Evolutionary conservation across 768 basidiomycete genomes (phyloP).

Genomic region (Xerocomellus intermedius): DNA sequence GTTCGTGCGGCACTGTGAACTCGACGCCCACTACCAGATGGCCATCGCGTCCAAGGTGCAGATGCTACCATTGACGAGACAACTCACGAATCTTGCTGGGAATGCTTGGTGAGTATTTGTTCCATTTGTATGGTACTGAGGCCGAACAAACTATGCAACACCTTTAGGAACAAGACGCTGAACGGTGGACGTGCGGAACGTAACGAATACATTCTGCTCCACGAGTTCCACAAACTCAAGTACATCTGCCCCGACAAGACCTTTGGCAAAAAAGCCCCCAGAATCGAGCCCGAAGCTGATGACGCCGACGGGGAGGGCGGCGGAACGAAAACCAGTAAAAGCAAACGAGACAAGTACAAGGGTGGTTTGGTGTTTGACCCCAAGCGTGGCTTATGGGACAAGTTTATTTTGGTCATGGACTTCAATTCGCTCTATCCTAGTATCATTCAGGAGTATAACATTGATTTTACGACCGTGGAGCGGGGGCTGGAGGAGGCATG

Average conservation of each 20-base stretch:
- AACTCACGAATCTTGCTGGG: conserved; percentile 93
- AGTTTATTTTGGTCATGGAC: conserved; percentile 97
- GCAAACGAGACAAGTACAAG: conserved; percentile 93
- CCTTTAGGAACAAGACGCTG: conserved; percentile 87
- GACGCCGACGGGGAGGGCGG: conserved; percentile 51
- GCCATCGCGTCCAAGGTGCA: conserved; percentile 94
- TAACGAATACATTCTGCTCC: conserved; percentile 97
- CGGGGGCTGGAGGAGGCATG: conserved; percentile 57
- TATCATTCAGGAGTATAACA: conserved; percentile 99
- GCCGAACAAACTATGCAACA: background rate
- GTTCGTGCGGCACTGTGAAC: conserved; percentile 90
- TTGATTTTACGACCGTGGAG: conserved; percentile 97
- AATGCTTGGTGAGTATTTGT: conserved; percentile 78
- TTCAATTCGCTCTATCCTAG: conserved; percentile 99
- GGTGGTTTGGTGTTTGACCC: conserved; percentile 98
- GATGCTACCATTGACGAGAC: conserved; percentile 86
- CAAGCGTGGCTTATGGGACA: conserved; percentile 95
- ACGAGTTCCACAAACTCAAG: conserved; percentile 95
- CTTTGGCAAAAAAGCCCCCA: conserved; percentile 71
- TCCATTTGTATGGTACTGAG: background rate
- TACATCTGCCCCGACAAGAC: conserved; percentile 96
- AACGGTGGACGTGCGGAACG: conserved; percentile 98
- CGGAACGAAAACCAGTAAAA: conserved; percentile 52
- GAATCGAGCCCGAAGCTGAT: conserved; percentile 49
- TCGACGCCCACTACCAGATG: conserved; percentile 97